Evolutionary conservation across 148 eudicot species (phyloP).

Genomic region (Chenopodium quinoa): DNA sequence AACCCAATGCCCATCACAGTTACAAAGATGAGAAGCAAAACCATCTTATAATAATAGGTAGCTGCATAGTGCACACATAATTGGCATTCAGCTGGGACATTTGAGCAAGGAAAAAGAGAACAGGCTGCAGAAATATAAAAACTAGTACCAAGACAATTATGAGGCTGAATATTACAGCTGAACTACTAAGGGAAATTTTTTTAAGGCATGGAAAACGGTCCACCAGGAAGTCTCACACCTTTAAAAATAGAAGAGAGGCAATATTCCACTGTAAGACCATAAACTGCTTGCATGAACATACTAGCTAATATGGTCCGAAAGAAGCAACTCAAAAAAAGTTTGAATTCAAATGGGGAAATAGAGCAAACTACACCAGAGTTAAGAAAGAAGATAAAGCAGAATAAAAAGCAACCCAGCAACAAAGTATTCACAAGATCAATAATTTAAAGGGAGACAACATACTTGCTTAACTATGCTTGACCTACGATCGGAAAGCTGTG

Average conservation of each 20-base stretch:
- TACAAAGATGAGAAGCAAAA: neutral
- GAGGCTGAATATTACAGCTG: neutral
- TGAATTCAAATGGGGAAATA: neutral
- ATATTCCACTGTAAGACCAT: neutral
- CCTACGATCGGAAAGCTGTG: slow-evolving; percentile 86
- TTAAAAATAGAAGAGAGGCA: neutral
- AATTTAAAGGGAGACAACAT: slow-evolving; percentile 13
- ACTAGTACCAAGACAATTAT: neutral
- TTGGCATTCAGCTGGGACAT: neutral
- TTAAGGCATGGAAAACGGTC: neutral
- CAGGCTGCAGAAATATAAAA: neutral
- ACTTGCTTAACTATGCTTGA: slow-evolving; percentile 98
- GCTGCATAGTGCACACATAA: neutral
- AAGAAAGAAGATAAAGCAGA: neutral
- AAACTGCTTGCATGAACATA: neutral
- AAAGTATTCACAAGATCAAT: neutral
- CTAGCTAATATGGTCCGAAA: neutral
- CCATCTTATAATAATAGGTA: neutral
- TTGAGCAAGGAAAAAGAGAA: neutral
- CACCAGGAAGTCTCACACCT: neutral
- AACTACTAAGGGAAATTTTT: neutral
- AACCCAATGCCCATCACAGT: neutral
- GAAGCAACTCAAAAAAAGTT: neutral
- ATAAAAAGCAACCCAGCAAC: neutral
- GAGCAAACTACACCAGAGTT: neutral